Conservation (phyloP, 1,139 yeast species). For the Suhomyces panamericanus region DNA sequence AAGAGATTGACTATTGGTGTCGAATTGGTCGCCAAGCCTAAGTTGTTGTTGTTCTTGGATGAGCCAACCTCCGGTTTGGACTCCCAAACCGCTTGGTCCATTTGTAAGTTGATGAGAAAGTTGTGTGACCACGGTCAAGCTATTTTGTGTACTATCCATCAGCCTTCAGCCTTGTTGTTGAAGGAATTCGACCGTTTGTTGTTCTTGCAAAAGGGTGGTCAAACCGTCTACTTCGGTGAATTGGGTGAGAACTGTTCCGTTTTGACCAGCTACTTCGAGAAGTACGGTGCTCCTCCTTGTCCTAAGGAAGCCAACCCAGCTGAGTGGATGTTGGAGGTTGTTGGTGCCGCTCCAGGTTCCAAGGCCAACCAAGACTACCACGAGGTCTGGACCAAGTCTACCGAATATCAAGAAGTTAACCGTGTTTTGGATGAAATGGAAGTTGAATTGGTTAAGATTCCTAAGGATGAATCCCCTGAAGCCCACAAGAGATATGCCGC, state of each 20-base stretch:
- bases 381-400: conserved; percentile 37
- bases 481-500: conserved; percentile 44
- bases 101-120: conserved; percentile 42
- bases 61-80: conserved; percentile 55
- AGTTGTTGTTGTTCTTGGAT: conserved; percentile 36
- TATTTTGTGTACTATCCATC: conserved; percentile 45
- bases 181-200: conserved; percentile 71
- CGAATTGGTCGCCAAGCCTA: conserved; percentile 42
- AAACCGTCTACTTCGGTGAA: conserved; percentile 79
- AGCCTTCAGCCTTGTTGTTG: conserved; percentile 42
- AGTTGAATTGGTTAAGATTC: conserved; percentile 28
- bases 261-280: conserved; percentile 56
- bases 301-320: conserved; percentile 51
- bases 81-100: conserved; percentile 48
- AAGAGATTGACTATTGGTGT: conserved; percentile 41
- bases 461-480: conserved; percentile 26
- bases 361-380: conserved; percentile 36
- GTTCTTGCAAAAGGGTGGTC: conserved; percentile 52
- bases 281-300: conserved; percentile 51
- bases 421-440: conserved; percentile 30
- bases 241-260: conserved; percentile 59
- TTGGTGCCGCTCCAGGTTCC: conserved; percentile 39
- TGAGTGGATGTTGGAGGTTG: conserved; percentile 58
- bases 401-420: conserved; percentile 25
- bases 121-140: conserved; percentile 47